Evolutionary conservation across 352 stramenopile species (phyloP).

Genomic region (Phytophthora multivora): DNA sequence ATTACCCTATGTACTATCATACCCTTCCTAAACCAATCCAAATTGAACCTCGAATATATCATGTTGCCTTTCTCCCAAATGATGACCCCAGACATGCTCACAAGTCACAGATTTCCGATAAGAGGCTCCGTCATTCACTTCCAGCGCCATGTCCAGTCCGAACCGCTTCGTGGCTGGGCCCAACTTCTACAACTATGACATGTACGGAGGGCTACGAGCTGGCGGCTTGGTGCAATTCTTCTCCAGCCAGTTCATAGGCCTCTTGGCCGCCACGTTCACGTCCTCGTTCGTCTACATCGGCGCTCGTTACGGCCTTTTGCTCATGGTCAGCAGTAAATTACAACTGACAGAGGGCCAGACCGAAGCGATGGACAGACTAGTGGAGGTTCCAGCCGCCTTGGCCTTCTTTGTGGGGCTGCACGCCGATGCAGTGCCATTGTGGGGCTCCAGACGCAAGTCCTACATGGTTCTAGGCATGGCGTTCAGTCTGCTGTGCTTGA

Average conservation of each 20-base stretch:
- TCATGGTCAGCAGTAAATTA: slow-evolving; percentile 39
- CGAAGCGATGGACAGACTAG: slow-evolving; percentile 40
- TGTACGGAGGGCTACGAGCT: slow-evolving; percentile 53
- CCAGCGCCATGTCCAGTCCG: slow-evolving; percentile 3
- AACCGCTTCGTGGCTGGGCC: slow-evolving; percentile 41
- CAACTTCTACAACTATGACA: slow-evolving; percentile 70
- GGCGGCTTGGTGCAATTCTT: slow-evolving; percentile 46
- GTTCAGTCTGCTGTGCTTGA: slow-evolving; percentile 37
- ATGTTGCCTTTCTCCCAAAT: slow-evolving; percentile 31
- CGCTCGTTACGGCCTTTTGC: slow-evolving; percentile 34
- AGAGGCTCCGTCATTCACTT: background rate
- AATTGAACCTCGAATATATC: slow-evolving; percentile 17
- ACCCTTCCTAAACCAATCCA: background rate
- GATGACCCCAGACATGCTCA: slow-evolving; percentile 6
- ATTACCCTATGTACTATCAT: slow-evolving; percentile 1
- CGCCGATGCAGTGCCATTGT: slow-evolving; percentile 79
- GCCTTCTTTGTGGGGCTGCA: slow-evolving; percentile 88
- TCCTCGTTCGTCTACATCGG: slow-evolving; percentile 52
- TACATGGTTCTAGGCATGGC: slow-evolving; percentile 83
- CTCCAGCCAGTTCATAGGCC: slow-evolving; percentile 38
- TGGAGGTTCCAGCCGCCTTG: slow-evolving; percentile 72
- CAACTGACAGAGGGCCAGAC: slow-evolving; percentile 33
- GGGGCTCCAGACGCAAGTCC: slow-evolving; percentile 73
- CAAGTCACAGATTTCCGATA: background rate
- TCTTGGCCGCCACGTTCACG: slow-evolving; percentile 55